phyloP scores from a whole-genome alignment of 2,329 filamentous ascomycete species.

The Alternaria hordeiaustralica region DNA sequence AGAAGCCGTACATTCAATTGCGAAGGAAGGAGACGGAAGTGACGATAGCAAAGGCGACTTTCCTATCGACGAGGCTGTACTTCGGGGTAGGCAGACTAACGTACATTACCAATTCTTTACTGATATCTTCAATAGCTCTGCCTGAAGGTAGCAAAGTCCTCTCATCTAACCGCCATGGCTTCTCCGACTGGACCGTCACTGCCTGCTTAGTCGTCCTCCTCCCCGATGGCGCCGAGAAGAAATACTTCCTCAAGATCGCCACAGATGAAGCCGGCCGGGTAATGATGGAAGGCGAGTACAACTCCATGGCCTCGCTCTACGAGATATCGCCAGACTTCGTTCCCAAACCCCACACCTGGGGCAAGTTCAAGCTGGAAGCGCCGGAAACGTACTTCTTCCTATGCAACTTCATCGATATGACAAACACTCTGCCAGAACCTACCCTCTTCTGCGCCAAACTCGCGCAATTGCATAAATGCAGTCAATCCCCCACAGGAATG shows the following conservation, averaged over 20 bases:
- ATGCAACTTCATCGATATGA: background rate
- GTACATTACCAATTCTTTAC: accelerated
- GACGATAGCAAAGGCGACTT: background rate
- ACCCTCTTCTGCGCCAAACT: background rate
- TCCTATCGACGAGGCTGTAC: background rate
- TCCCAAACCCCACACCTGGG: background rate
- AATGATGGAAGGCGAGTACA: background rate
- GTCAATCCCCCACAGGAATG: background rate
- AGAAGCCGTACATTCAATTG: background rate
- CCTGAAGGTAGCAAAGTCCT: background rate
- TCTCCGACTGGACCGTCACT: background rate
- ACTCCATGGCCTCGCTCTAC: background rate
- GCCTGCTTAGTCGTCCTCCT: background rate
- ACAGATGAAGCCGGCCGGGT: background rate
- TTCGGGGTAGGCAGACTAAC: background rate
- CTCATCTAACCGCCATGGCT: background rate
- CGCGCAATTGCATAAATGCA: background rate
- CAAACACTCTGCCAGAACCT: background rate
- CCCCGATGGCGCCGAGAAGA: background rate
- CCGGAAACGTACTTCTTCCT: background rate
- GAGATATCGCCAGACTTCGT: background rate
- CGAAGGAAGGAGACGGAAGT: background rate
- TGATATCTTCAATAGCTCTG: background rate
- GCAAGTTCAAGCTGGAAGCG: background rate
- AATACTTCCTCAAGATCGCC: background rate